These are phyloP conservation scores for Axilococcus clingmanii DNA, from an alignment of 139 green algal species.

Conservation along the genomic window DNA sequence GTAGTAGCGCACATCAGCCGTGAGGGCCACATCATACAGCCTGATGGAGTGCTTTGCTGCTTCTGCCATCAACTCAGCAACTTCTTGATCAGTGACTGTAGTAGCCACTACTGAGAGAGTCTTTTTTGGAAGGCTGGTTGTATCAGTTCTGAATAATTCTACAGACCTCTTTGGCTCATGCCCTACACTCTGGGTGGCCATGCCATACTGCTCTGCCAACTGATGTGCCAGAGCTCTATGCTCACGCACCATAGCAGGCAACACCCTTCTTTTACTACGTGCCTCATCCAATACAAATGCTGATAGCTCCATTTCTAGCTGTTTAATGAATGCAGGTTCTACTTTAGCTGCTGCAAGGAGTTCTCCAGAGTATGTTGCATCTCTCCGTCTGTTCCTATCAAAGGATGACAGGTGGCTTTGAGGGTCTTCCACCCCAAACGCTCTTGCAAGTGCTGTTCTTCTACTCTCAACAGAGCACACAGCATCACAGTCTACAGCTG, in stretches of 20 bases:
- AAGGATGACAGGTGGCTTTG: conserved; percentile 35
- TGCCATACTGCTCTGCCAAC: conserved; percentile 46
- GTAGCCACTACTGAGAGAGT: conserved; percentile 22
- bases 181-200: conserved; percentile 33
- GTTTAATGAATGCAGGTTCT: conserved; percentile 25
- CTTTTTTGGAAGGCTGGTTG: conserved; percentile 14
- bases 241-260: conserved; percentile 32
- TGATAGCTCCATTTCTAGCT: conserved; percentile 42
- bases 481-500: conserved; percentile 39
- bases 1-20: conserved; percentile 28
- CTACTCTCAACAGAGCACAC: conserved; percentile 34
- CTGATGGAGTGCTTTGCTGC: conserved; percentile 14
- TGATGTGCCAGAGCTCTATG: conserved; percentile 44
- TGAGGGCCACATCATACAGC: conserved; percentile 31
- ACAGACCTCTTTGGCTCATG: conserved; percentile 34
- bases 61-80: conserved; percentile 18
- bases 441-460: conserved; percentile 36
- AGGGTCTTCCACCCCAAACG: conserved; percentile 48
- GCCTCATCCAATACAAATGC: conserved; percentile 31
- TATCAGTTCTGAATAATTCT: conserved; percentile 41
- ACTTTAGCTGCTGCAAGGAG: conserved; percentile 40
- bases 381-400: conserved; percentile 33
- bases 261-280: conserved; percentile 7
- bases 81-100: conserved; percentile 17
- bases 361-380: background rate